A percentile compares a stretch with the other conserved stretches of the same genome.
These are phyloP conservation scores for Centrapalus pauciflorus DNA, from an alignment of 129 eudicot genomes.

Conservation along the genomic window DNA sequence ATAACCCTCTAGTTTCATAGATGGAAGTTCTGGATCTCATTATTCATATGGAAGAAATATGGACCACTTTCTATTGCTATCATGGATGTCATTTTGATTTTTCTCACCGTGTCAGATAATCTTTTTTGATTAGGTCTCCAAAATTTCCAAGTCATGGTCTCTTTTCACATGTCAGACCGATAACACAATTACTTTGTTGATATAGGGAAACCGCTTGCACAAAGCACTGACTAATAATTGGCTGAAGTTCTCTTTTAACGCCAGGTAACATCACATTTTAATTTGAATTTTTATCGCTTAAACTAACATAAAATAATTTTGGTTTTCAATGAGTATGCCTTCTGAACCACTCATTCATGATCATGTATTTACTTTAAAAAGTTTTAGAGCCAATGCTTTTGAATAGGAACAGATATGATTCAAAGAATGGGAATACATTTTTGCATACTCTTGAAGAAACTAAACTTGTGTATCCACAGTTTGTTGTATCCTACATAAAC, in stretches of 20 bases:
- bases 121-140: neutral
- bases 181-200: neutral
- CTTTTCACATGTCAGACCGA: constrained; percentile 6
- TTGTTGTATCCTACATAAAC: neutral
- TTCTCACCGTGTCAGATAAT: neutral
- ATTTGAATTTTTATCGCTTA: constrained; percentile 3
- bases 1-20: neutral
- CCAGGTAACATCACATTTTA: constrained; percentile 47
- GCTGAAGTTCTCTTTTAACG: constrained; percentile 83
- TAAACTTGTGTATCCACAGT: neutral
- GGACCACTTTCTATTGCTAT: no score
- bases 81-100: neutral
- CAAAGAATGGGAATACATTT: neutral
- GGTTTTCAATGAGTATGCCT: neutral
- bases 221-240: constrained; percentile 70
- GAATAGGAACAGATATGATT: no score
- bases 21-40: no score
- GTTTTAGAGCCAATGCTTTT: no score
- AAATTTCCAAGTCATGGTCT: neutral
- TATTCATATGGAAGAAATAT: no score
- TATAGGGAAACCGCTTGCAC: constrained; percentile 87
- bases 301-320: neutral
- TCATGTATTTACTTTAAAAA: neutral
- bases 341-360: neutral
- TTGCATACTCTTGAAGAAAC: neutral